Percentiles rank a stretch among this genome's conserved stretches.
phyloP scores from a whole-genome alignment of 805 yeast genomes.

The Cyberlindnera maclurae region DNA sequence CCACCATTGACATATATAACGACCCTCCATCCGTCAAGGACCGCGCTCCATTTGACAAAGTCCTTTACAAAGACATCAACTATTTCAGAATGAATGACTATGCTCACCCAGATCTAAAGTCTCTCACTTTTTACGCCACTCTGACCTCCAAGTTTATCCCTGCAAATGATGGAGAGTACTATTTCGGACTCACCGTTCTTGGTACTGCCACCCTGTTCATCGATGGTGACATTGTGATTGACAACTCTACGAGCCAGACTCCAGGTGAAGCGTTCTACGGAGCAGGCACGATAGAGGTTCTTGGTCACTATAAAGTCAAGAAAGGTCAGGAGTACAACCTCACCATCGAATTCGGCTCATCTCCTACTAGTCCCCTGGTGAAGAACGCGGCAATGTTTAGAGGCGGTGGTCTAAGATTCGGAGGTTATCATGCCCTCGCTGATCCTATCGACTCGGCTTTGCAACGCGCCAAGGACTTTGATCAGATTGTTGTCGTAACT shows the following conservation, averaged over 20 bases:
- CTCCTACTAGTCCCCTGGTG: constrained; percentile 25
- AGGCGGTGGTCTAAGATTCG: constrained; percentile 30
- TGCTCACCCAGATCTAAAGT: constrained; percentile 16
- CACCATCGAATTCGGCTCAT: constrained; percentile 43
- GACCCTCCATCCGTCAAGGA: constrained; percentile 12
- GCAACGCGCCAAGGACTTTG: constrained; percentile 37
- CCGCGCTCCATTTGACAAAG: constrained; percentile 25
- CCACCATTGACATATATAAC: constrained; percentile 18
- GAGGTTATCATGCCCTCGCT: constrained; percentile 20
- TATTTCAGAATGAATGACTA: constrained; percentile 22
- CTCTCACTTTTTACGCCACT: constrained; percentile 33
- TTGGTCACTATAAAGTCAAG: constrained; percentile 28
- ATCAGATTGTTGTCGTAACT: constrained; percentile 43
- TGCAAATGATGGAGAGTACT: constrained; percentile 37
- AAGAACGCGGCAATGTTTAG: constrained; percentile 25
- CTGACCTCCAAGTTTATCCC: constrained; percentile 39
- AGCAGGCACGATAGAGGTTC: constrained; percentile 43
- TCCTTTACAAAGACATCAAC: constrained; percentile 14
- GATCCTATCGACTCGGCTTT: constrained; percentile 23
- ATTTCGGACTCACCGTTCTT: constrained; percentile 43
- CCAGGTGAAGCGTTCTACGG: constrained; percentile 48
- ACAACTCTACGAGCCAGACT: constrained; percentile 44
- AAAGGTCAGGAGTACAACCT: constrained; percentile 38
- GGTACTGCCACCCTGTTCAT: constrained; percentile 51
- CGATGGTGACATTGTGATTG: constrained; percentile 43